These are phyloP conservation scores for Suillus bovinus DNA, from an alignment of 768 basidiomycete species.

Conservation along the genomic window DNA sequence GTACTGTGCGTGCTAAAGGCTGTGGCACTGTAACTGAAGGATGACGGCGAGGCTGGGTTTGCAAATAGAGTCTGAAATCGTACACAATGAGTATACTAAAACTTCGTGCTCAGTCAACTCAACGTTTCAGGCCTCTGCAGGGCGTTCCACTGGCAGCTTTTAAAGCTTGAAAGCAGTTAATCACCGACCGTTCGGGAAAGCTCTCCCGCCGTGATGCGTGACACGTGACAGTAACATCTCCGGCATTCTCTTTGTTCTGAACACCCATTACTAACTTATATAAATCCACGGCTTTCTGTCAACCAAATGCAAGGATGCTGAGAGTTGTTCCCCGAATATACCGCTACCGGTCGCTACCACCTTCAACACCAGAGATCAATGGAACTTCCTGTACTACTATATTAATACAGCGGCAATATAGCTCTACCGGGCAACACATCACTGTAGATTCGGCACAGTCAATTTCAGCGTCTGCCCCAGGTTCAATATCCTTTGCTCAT, in stretches of 20 bases:
- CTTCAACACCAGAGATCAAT: neutral
- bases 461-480: slow-evolving; percentile 7
- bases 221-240: neutral
- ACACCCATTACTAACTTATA: neutral
- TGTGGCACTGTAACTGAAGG: too few relatives aligned
- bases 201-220: neutral
- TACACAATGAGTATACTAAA: too few relatives aligned
- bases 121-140: too few relatives aligned
- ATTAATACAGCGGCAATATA: slow-evolving; percentile 3
- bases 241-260: neutral
- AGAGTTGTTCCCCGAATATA: neutral
- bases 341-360: neutral
- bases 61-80: too few relatives aligned
- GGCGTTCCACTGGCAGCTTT: too few relatives aligned
- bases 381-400: neutral
- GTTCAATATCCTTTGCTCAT: slow-evolving; percentile 16
- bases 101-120: too few relatives aligned
- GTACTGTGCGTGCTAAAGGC: too few relatives aligned
- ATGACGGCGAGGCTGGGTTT: too few relatives aligned
- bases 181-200: too few relatives aligned
- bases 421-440: slow-evolving; percentile 5
- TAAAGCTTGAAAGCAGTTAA: too few relatives aligned
- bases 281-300: neutral
- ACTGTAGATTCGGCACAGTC: slow-evolving; percentile 5
- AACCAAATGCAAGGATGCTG: slow-evolving; percentile 1